Conservation (phyloP, 2,329 filamentous ascomycete genomes). For the Paraphaeosphaeria sporulosa region DNA sequence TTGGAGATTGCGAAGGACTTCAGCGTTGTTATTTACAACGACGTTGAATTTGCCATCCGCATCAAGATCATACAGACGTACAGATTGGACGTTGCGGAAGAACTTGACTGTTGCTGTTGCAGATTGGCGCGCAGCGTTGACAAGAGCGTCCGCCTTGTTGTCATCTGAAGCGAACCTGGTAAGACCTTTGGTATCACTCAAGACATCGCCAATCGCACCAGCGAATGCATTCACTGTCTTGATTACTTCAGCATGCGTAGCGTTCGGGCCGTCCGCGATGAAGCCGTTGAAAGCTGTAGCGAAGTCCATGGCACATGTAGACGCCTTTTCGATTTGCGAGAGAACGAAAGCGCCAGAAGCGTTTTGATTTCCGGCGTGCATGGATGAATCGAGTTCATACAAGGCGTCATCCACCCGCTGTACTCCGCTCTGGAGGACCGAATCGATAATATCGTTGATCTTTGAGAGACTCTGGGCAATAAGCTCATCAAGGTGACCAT, state of each 20-base stretch:
- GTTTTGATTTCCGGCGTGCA: slow-evolving; percentile 99
- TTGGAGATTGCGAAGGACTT: slow-evolving; percentile 93
- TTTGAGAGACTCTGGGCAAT: slow-evolving; percentile 87
- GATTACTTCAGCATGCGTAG: slow-evolving; percentile 88
- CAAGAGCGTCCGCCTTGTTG: slow-evolving; percentile 87
- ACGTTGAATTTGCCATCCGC: slow-evolving; percentile 93
- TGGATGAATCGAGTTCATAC: slow-evolving; percentile 95
- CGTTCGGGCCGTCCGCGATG: slow-evolving; percentile 94
- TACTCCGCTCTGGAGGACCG: slow-evolving; percentile 90
- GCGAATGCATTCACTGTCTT: slow-evolving; percentile 90
- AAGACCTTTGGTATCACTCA: slow-evolving; percentile 95
- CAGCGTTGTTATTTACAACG: slow-evolving; percentile 95
- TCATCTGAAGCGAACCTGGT: slow-evolving; percentile 93
- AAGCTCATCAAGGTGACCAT: slow-evolving; percentile 89
- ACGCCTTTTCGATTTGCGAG: slow-evolving; percentile 96
- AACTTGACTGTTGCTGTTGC: slow-evolving; percentile 90
- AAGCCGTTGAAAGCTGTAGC: slow-evolving; percentile 98
- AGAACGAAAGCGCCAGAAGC: slow-evolving; percentile 93
- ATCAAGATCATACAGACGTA: slow-evolving; percentile 89
- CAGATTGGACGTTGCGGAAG: slow-evolving; percentile 93
- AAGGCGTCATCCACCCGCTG: slow-evolving; percentile 94
- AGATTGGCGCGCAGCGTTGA: slow-evolving; percentile 81
- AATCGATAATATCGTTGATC: slow-evolving; percentile 97
- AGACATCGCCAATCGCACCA: slow-evolving; percentile 88
- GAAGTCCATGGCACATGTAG: slow-evolving; percentile 93